Evolutionary conservation across 2,329 filamentous ascomycete genomes (phyloP).

Genomic region (Trichocomaceae sp.): DNA sequence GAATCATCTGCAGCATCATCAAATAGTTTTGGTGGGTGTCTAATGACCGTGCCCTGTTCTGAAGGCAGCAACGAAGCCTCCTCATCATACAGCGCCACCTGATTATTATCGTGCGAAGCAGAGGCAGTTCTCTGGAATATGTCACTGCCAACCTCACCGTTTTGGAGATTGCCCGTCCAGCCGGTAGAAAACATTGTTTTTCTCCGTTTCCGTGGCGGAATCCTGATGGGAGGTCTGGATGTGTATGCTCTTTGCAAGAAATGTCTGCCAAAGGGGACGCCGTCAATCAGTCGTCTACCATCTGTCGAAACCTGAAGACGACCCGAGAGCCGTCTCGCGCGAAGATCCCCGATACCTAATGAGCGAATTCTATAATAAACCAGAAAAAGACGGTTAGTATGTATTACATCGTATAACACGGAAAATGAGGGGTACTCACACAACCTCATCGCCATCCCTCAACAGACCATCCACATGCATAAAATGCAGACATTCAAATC

Average conservation of each 20-base stretch:
- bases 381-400: not conserved
- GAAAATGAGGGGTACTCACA: constrained; percentile 47
- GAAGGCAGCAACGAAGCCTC: constrained; percentile 24
- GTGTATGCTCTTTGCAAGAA: constrained; percentile 53
- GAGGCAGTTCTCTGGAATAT: not conserved
- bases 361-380: constrained; percentile 60
- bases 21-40: constrained; percentile 25
- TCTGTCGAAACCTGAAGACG: constrained; percentile 72
- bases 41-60: constrained; percentile 32
- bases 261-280: constrained; percentile 73
- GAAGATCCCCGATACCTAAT: constrained; percentile 66
- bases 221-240: constrained; percentile 59
- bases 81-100: constrained; percentile 16
- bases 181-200: constrained; percentile 32
- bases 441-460: constrained; percentile 75
- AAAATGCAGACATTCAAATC: constrained; percentile 85
- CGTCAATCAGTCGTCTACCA: constrained; percentile 77
- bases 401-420: not conserved
- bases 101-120: constrained; percentile 13
- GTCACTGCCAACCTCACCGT: constrained; percentile 23
- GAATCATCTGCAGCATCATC: constrained; percentile 20
- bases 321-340: constrained; percentile 65
- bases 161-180: constrained; percentile 19
- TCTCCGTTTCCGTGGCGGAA: constrained; percentile 68
- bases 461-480: constrained; percentile 63